Evolutionary conservation across 441 rosid genomes (phyloP).

Genomic region (Syzygium malaccense): DNA sequence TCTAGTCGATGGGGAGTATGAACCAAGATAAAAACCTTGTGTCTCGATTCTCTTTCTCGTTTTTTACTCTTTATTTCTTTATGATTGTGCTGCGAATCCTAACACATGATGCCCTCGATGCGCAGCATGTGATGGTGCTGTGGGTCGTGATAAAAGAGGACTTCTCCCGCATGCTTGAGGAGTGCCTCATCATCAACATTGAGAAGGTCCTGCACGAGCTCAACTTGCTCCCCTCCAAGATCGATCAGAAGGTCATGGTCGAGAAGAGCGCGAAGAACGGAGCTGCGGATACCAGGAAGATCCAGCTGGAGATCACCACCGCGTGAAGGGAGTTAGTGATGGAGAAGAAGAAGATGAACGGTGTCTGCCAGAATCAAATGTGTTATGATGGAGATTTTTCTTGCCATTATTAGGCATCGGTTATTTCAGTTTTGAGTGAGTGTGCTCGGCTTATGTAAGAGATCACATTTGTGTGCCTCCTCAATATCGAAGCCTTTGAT

Average conservation of each 20-base stretch:
- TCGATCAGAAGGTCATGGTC: neutral
- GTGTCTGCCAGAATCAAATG: neutral
- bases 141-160: conserved; percentile 10
- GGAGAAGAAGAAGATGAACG: conserved; percentile 10
- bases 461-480: neutral
- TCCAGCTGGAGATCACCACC: neutral
- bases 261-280: neutral
- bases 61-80: too few relatives aligned
- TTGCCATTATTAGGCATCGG: neutral
- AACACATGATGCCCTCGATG: conserved; percentile 71
- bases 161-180: conserved; percentile 15
- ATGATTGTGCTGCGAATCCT: too few relatives aligned
- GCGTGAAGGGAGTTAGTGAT: conserved; percentile 12
- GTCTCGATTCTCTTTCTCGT: too few relatives aligned
- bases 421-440: neutral
- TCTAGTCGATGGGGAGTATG: too few relatives aligned
- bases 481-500: neutral
- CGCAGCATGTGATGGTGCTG: conserved; percentile 9
- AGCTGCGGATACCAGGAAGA: neutral
- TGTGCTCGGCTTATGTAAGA: neutral
- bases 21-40: too few relatives aligned
- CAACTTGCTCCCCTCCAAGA: conserved; percentile 3
- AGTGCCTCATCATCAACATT: conserved; percentile 8
- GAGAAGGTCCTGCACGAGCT: conserved; percentile 6
- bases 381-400: neutral